Evolutionary conservation across 768 basidiomycete species (phyloP).

Genomic region (Suillus bovinus): DNA sequence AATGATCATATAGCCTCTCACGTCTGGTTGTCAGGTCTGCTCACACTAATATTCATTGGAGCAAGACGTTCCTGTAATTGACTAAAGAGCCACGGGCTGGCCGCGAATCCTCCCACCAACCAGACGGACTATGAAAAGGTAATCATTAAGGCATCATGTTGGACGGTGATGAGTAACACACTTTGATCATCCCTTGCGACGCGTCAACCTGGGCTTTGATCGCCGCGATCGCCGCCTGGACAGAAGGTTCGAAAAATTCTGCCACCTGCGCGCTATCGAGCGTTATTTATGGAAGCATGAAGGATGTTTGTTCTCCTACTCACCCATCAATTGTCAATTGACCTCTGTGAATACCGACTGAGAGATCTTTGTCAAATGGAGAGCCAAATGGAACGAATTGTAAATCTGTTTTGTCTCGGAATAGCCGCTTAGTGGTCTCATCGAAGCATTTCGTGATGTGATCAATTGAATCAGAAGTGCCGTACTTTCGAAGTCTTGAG

Average conservation of each 20-base stretch:
- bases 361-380: conserved; percentile 70
- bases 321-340: conserved; percentile 73
- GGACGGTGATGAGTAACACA: conserved; percentile 23
- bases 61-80: conserved; percentile 72
- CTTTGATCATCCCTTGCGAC: conserved; percentile 67
- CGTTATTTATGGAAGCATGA: conserved; percentile 15
- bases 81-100: conserved; percentile 76
- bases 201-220: conserved; percentile 73
- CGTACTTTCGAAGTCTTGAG: conserved; percentile 73
- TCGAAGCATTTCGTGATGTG: conserved; percentile 82
- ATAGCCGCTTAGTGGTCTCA: conserved; percentile 79
- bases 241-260: conserved; percentile 76
- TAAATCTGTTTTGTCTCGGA: conserved; percentile 63
- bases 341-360: conserved; percentile 71
- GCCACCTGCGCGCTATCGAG: conserved; percentile 51
- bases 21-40: conserved; percentile 80
- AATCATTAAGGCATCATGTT: conserved; percentile 9
- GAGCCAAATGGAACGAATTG: conserved; percentile 80
- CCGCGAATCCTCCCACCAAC: conserved; percentile 82
- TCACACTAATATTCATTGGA: conserved; percentile 58
- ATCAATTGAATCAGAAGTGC: conserved; percentile 67
- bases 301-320: conserved; percentile 25
- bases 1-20: conserved; percentile 33
- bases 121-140: conserved; percentile 62
- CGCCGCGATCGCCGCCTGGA: conserved; percentile 67